Percentiles rank a stretch among this genome's conserved stretches.
These are phyloP conservation scores for Carex arenaria DNA, from an alignment of 202 grass and related monocot species.

Conservation along the genomic window DNA sequence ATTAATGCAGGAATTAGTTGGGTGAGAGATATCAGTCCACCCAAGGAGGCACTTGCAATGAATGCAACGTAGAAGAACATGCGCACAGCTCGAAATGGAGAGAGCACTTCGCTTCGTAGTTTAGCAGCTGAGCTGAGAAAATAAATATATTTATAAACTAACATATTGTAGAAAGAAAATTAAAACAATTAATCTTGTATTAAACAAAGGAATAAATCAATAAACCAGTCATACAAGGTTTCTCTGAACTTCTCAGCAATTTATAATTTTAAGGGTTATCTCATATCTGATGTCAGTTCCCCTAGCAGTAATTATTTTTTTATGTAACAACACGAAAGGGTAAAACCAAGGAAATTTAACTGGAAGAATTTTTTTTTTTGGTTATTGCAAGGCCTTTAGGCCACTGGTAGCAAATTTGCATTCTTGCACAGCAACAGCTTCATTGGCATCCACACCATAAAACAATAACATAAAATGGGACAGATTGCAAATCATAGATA, in stretches of 20 bases:
- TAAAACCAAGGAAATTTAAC: background rate
- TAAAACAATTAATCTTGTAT: background rate
- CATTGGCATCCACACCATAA: background rate
- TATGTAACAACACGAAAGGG: background rate
- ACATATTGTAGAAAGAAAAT: background rate
- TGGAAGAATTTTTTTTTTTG: too few relatives aligned
- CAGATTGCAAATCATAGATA: background rate
- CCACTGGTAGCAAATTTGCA: background rate
- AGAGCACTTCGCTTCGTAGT: slow-evolving; percentile 88
- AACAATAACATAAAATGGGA: background rate
- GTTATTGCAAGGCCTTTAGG: too few relatives aligned
- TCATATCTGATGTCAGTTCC: background rate
- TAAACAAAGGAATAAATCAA: background rate
- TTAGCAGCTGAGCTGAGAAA: slow-evolving; percentile 60
- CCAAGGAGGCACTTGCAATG: slow-evolving; percentile 61
- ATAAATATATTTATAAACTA: background rate
- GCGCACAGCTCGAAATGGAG: slow-evolving; percentile 71
- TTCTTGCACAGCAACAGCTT: background rate
- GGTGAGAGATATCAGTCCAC: slow-evolving; percentile 62
- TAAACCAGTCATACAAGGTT: background rate
- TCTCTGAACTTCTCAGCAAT: background rate
- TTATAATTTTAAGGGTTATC: background rate
- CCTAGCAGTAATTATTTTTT: background rate
- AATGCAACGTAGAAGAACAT: slow-evolving; percentile 99
- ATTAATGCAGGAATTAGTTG: slow-evolving; percentile 53